Evolutionary conservation across 495 filamentous ascomycete species (phyloP).

Genomic region (Neurospora sp.): DNA sequence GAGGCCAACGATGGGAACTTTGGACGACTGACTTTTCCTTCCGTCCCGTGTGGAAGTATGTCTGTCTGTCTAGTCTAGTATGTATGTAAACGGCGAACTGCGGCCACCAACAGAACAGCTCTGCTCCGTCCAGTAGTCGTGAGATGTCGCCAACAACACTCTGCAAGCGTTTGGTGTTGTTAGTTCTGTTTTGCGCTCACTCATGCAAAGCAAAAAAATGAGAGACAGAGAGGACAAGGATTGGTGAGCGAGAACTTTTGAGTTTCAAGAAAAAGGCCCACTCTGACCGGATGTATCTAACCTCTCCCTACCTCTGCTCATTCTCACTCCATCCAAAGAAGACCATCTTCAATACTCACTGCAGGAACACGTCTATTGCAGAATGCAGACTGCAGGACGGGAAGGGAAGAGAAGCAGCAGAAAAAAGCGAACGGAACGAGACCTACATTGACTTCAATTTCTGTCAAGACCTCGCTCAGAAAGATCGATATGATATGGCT

Average conservation of each 20-base stretch:
- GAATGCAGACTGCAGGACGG: not conserved
- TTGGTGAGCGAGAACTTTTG: not conserved
- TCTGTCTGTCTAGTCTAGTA: not conserved
- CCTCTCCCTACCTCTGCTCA: not conserved
- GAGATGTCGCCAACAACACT: not conserved
- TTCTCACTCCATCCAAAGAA: not conserved
- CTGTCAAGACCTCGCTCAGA: not conserved
- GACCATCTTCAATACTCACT: not conserved
- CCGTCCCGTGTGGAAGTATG: not conserved
- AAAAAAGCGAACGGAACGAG: not conserved
- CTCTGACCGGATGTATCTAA: not conserved
- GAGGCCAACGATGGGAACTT: not conserved
- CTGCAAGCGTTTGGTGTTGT: not conserved
- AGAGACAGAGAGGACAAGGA: not conserved
- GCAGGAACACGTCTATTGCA: not conserved
- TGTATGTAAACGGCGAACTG: not conserved
- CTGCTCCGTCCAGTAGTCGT: not conserved
- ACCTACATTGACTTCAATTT: not conserved
- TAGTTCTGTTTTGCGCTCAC: not conserved
- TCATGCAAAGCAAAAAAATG: not conserved
- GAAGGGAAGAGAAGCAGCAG: not conserved
- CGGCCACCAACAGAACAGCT: not conserved
- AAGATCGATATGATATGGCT: not conserved
- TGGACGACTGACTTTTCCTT: not conserved
- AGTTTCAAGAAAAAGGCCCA: not conserved